phyloP scores from a whole-genome alignment of 1,139 yeast genomes.

The Hanseniaspora gamundiae region DNA sequence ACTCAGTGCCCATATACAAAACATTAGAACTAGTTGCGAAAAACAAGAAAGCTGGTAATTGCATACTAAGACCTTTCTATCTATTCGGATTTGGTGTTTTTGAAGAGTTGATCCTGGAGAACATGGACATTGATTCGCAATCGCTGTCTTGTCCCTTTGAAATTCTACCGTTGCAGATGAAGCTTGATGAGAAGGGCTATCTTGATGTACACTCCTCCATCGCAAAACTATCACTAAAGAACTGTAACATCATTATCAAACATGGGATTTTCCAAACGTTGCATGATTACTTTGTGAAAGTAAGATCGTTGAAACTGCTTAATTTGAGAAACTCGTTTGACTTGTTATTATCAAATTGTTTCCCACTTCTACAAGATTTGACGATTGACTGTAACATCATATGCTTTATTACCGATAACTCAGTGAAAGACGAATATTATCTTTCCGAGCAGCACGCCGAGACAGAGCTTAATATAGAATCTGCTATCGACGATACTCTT shows the following conservation, averaged over 20 bases:
- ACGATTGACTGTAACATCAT: slow-evolving; percentile 38
- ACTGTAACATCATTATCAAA: slow-evolving; percentile 26
- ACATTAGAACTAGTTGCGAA: slow-evolving; percentile 13
- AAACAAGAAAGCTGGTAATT: slow-evolving; percentile 10
- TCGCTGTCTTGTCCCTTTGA: slow-evolving; percentile 28
- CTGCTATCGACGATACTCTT: slow-evolving; percentile 10
- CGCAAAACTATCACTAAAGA: slow-evolving; percentile 18
- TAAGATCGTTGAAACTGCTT: slow-evolving; percentile 27
- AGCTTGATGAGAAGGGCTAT: slow-evolving; percentile 12
- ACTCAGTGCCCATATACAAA: slow-evolving; percentile 17
- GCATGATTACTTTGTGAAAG: slow-evolving; percentile 29
- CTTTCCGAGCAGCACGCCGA: background rate
- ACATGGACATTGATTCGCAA: slow-evolving; percentile 36
- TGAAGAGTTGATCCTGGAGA: slow-evolving; percentile 32
- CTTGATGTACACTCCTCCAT: slow-evolving; percentile 25
- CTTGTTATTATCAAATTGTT: slow-evolving; percentile 38
- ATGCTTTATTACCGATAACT: slow-evolving; percentile 28
- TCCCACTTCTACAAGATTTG: slow-evolving; percentile 26
- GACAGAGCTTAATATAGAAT: background rate
- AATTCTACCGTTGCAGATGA: slow-evolving; percentile 20
- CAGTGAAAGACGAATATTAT: background rate
- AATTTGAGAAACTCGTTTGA: slow-evolving; percentile 33
- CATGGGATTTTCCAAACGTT: slow-evolving; percentile 24
- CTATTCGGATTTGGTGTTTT: slow-evolving; percentile 34
- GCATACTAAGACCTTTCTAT: slow-evolving; percentile 28